These are phyloP conservation scores for Daldinia eschscholtzii DNA, from an alignment of 2,329 filamentous ascomycete species.

Conservation along the genomic window DNA sequence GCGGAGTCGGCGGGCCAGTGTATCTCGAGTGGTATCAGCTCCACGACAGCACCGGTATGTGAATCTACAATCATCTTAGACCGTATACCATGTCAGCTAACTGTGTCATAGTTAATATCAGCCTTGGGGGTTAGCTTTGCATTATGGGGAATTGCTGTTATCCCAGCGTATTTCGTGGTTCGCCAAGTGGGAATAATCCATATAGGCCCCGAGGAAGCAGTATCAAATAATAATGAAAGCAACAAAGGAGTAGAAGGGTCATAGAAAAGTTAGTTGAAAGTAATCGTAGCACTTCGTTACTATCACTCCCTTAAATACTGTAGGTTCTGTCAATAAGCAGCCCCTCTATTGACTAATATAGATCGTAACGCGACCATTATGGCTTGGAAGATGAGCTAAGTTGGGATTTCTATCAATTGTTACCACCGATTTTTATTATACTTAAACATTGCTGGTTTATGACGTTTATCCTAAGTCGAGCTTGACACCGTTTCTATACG, in stretches of 20 bases:
- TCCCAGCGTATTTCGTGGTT: conserved; percentile 47
- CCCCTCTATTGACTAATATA: neutral
- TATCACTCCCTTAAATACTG: neutral
- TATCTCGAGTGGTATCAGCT: conserved; percentile 51
- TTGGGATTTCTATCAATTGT: too few species aligned
- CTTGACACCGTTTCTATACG: too few species aligned
- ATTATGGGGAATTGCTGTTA: conserved; percentile 47
- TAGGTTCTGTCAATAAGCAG: neutral
- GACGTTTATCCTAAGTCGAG: too few species aligned
- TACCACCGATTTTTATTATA: too few species aligned
- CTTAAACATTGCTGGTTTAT: too few species aligned
- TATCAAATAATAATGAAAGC: neutral
- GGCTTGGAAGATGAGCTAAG: neutral
- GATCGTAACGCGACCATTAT: neutral
- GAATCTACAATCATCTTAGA: neutral
- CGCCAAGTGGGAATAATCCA: conserved; percentile 42
- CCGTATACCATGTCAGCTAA: conserved; percentile 1
- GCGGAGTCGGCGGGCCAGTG: conserved; percentile 50
- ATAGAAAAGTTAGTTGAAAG: neutral
- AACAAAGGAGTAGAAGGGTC: neutral
- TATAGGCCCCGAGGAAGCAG: conserved; percentile 28
- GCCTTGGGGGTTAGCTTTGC: conserved; percentile 46
- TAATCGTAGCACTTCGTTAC: neutral
- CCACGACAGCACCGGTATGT: conserved; percentile 33
- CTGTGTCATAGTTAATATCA: conserved; percentile 31